Conservation (phyloP, 2,329 filamentous ascomycete species). For the Huntiella moniliformis region DNA sequence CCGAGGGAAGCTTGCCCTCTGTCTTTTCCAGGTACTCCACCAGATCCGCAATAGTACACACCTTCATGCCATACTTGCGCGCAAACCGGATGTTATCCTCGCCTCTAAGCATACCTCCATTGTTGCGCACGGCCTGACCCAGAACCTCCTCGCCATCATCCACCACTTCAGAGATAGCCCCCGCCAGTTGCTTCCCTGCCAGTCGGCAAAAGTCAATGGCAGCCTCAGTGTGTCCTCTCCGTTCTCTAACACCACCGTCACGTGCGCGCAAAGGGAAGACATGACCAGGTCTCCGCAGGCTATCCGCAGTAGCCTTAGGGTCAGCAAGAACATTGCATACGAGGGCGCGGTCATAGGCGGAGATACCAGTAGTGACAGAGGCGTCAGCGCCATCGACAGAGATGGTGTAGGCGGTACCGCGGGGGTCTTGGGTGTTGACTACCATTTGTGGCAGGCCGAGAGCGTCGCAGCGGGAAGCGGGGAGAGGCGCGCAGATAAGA, state of each 20-base stretch:
- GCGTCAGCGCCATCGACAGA: conserved; percentile 63
- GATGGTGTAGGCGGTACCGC: conserved; percentile 83
- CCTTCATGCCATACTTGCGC: conserved; percentile 69
- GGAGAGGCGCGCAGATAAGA: conserved; percentile 75
- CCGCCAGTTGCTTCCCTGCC: conserved; percentile 57
- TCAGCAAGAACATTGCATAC: conserved; percentile 65
- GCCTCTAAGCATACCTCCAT: conserved; percentile 77
- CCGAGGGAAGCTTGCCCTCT: conserved; percentile 41
- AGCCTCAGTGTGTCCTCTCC: conserved; percentile 83
- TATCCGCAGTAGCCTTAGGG: conserved; percentile 32
- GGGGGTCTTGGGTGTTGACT: conserved; percentile 51
- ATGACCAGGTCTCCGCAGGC: conserved; percentile 72
- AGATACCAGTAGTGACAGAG: conserved; percentile 72
- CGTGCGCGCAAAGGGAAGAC: conserved; percentile 68
- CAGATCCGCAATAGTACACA: conserved; percentile 88
- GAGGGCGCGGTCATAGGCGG: conserved; percentile 67
- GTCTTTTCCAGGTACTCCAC: conserved; percentile 60
- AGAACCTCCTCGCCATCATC: conserved; percentile 59
- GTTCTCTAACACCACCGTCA: conserved; percentile 60
- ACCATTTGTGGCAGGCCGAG: conserved; percentile 88
- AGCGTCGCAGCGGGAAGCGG: conserved; percentile 44
- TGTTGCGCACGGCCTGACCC: conserved; percentile 45
- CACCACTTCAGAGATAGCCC: conserved; percentile 80
- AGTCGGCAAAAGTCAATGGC: conserved; percentile 77
- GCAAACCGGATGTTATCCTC: conserved; percentile 82